Evolutionary conservation across 176 grass and related monocot genomes (phyloP).

Genomic region (Oryza longistaminata): DNA sequence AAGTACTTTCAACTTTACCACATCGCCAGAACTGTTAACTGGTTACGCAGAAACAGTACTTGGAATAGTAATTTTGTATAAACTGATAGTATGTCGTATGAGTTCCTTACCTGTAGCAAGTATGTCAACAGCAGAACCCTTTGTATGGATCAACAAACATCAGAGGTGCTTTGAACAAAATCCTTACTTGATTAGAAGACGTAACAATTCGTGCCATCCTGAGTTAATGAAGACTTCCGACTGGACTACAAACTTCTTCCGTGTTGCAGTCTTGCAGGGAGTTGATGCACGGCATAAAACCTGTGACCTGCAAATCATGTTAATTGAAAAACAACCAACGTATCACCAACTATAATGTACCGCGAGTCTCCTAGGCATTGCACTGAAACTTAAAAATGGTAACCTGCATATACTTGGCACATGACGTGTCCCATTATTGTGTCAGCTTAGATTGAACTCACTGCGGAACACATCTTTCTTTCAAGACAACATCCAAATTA

Average conservation of each 20-base stretch:
- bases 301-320: neutral
- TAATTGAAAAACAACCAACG: neutral
- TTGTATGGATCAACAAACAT: neutral
- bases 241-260: neutral
- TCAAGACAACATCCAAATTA: neutral
- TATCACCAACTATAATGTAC: neutral
- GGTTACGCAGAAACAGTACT: neutral
- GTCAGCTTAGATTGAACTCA: neutral
- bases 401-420: neutral
- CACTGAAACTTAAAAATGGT: neutral
- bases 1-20: neutral
- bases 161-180: neutral
- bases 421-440: neutral
- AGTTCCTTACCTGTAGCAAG: neutral
- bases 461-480: neutral
- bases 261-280: neutral
- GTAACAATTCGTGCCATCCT: conserved; percentile 2
- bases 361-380: neutral
- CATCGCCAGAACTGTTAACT: neutral
- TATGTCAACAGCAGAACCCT: neutral
- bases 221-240: neutral
- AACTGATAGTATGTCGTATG: neutral
- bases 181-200: neutral
- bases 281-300: neutral
- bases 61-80: neutral